Evolutionary conservation across 169 alveolate genomes (phyloP).

Genomic region (Plasmodium falciparum): DNA sequence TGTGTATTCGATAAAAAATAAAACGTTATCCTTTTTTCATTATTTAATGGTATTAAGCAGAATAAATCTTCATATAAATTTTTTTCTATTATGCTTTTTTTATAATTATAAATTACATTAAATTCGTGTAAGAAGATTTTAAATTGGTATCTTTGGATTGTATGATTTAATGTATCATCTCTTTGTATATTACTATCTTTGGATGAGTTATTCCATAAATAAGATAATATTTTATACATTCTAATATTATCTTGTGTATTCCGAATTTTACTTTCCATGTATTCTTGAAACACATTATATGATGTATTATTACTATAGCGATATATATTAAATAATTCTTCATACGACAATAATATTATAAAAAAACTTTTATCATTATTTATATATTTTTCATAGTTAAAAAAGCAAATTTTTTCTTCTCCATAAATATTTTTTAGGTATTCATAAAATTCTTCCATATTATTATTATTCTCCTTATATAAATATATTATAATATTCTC

Average conservation of each 20-base stretch:
- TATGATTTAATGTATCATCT: neutral
- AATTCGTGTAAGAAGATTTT: constrained; percentile 60
- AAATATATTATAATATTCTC: constrained; percentile 20
- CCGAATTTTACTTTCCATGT: constrained; percentile 6
- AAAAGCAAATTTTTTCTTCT: constrained; percentile 25
- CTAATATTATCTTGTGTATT: neutral
- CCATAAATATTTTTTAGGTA: constrained; percentile 32
- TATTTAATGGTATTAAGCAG: constrained; percentile 14
- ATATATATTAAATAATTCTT: constrained; percentile 48
- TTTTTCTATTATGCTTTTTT: constrained; percentile 33
- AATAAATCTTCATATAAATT: constrained; percentile 62
- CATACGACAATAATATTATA: constrained; percentile 45
- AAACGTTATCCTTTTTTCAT: constrained; percentile 16
- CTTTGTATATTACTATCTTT: neutral
- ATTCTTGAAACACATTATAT: constrained; percentile 5
- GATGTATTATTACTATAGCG: neutral
- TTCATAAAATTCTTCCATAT: constrained; percentile 46
- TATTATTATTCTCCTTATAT: constrained; percentile 23
- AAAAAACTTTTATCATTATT: constrained; percentile 35
- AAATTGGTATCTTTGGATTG: constrained; percentile 11
- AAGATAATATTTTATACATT: constrained; percentile 8
- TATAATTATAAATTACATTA: constrained; percentile 46
- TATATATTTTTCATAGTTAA: constrained; percentile 48
- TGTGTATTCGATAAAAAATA: constrained; percentile 12
- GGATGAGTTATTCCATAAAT: neutral